Base-by-base conservation (phyloP, 2,329 filamentous ascomycete genomes). In the Claviceps maximensis region DNA sequence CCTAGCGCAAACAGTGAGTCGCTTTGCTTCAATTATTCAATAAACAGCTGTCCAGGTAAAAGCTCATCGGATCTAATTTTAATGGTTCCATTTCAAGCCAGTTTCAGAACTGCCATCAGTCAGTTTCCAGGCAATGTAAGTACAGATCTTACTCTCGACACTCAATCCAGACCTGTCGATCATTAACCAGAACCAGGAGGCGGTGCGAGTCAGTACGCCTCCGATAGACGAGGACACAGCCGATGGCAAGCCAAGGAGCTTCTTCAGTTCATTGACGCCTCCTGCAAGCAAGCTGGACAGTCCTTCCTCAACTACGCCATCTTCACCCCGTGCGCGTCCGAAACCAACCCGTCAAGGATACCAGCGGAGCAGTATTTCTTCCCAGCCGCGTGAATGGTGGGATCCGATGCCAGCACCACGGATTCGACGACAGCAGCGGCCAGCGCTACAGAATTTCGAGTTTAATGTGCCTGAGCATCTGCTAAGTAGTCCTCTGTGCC, bases 401-500 rank as follows among this genome's bases (percentile, higher is more conserved):
- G 68, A 71, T 29, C 58, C 61, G 10, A 54, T 60, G 45, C 62
- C 63, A 41, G 58, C 55, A 52, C 55, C 60, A 6, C 52, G 58
- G 4, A 46, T 52, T 5, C 59, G 60, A 5, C 61, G 58, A 7
- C 55, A 59, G 23, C 51, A 47, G 31, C 44, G 33, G 15, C 40
- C 2, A 10, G n/a, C 19, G 10, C 17, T 51, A 9, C 53, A 52
- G 23, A 50, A 55, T 4, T 78, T 79, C 53, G 64, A 72, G 48
- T 77, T 79, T 54, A 68, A 76, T 47, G 56, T 78, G 12, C 73
- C 74, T 1, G 73, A 78, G 56, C 76, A 79, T 56, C 62, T 76
- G 8, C 73, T 74, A 33, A 72, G 56, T 53, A 78, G 75, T 58
- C 74, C 74, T 17, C 69, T 77, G 65, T 79, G 76, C 52, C 76